phyloP scores from a whole-genome alignment of 371 early-diverging fungal species.

The Smittium culicis region DNA sequence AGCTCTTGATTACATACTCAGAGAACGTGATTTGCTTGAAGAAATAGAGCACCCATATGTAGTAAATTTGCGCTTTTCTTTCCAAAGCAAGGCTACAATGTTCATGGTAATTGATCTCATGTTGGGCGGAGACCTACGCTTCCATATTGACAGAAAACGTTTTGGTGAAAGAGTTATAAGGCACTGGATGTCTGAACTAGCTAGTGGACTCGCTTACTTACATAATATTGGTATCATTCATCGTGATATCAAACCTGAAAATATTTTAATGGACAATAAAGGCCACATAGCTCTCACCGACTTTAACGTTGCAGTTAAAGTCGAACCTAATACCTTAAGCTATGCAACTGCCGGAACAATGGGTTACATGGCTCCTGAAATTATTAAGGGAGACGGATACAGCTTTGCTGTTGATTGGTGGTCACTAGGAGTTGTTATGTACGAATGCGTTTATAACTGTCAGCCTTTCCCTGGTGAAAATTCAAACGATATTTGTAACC shows the following conservation, averaged over 20 bases:
- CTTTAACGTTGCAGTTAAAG: slow-evolving; percentile 53
- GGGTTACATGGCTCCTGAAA: slow-evolving; percentile 37
- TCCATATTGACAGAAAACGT: slow-evolving; percentile 61
- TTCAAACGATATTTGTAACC: slow-evolving; percentile 75
- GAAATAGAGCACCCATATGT: slow-evolving; percentile 79
- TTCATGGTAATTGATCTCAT: slow-evolving; percentile 76
- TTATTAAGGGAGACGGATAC: slow-evolving; percentile 59
- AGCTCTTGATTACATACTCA: slow-evolving; percentile 54
- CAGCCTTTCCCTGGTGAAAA: slow-evolving; percentile 91
- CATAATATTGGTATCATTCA: slow-evolving; percentile 40
- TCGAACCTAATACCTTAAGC: slow-evolving; percentile 9
- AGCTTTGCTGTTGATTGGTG: slow-evolving; percentile 70
- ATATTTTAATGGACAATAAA: slow-evolving; percentile 68
- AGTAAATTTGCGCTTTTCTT: slow-evolving; percentile 83
- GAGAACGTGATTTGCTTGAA: slow-evolving; percentile 81
- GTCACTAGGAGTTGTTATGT: slow-evolving; percentile 97
- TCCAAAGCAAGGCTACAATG: slow-evolving; percentile 73
- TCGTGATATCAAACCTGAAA: slow-evolving; percentile 85
- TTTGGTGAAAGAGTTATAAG: slow-evolving; percentile 58
- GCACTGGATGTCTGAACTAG: slow-evolving; percentile 68
- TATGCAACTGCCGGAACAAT: slow-evolving; percentile 25
- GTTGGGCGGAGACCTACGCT: slow-evolving; percentile 85
- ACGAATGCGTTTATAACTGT: slow-evolving; percentile 80
- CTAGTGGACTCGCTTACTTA: slow-evolving; percentile 49
- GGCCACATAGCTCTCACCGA: slow-evolving; percentile 83